Base-by-base conservation (phyloP, 768 basidiomycete species). In the Phlebiopsis flavidoalba region DNA sequence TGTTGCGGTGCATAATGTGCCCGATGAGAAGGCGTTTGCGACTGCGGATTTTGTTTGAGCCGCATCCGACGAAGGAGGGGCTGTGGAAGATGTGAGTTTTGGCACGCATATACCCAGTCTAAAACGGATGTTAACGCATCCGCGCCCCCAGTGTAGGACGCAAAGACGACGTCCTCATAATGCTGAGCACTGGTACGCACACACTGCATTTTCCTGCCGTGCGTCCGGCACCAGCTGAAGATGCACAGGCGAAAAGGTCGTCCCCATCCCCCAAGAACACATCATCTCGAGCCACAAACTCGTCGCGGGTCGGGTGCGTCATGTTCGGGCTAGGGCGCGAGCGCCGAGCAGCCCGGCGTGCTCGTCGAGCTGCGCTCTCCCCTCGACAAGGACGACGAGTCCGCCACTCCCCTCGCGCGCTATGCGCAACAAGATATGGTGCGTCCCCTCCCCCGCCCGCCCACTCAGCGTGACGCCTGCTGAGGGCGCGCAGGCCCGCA, bases 111-210 rank as follows among this genome's bases (percentile, higher is more conserved):
- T 57, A 15, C 26, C 26, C 26, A 31, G 3, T 14, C 51, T 21
- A 4, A 33, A n/a, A 15, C 15, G n/a, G 4, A n/a, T 10, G 17
- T 15, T 17, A 24, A 33, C 48, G 4, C 8, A 4, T 15, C 11
- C 12, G 36, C 21, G 24, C 17, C 2, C 11, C 14, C 68, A 63
- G 70, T 37, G 60, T 62, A 54, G 78, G 76, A 4, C 67, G 77
- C 19, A 62, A 60, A 17, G 79, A 81, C 60, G 79, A 81, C 54
- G 78, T 78, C 56, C 77, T n/a, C n/a, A n/a, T 80, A 57, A 72
- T 78, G 64, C 59, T 64, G 14, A 50, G 61, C 22, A 59, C 60
- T 10, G 64, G 64, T 63, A 37, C 5, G 60, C 21, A 6, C 21
- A 6, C 53, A 48, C 22, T 31, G n/a, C n/a, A 26, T 49, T n/a